Evolutionary conservation across 2,329 filamentous ascomycete species (phyloP).

Genomic region (Pestalotiopsis sp.): DNA sequence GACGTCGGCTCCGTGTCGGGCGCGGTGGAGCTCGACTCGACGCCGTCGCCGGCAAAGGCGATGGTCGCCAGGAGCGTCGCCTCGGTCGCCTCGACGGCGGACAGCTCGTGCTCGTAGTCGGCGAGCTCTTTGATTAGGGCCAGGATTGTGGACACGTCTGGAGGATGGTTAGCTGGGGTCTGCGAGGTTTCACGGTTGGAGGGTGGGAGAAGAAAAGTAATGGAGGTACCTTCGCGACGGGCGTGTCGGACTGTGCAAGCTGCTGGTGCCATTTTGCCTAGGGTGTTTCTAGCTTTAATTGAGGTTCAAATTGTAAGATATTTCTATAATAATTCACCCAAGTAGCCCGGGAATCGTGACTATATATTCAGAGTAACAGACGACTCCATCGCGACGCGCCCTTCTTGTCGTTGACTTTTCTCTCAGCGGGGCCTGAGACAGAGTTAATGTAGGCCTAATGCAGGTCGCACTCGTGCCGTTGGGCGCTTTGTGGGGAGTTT

Average conservation of each 20-base stretch:
- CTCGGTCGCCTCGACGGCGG: constrained; percentile 78
- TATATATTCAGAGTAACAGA: background rate
- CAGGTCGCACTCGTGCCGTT: background rate
- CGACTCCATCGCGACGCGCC: background rate
- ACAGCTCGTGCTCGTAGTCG: constrained; percentile 79
- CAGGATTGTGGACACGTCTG: constrained; percentile 84
- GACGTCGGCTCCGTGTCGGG: constrained; percentile 58
- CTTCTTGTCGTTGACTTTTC: constrained; percentile 9
- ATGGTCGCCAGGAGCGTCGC: constrained; percentile 74
- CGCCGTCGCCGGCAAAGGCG: constrained; percentile 67
- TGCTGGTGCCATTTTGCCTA: constrained; percentile 32
- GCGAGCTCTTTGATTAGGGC: constrained; percentile 83
- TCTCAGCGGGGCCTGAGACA: background rate
- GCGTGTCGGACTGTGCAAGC: constrained; percentile 56
- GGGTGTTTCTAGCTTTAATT: background rate
- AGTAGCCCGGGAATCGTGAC: background rate
- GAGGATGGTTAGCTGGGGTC: background rate
- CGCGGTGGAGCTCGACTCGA: constrained; percentile 39
- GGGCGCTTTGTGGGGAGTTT: background rate
- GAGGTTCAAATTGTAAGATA: too few relatives aligned
- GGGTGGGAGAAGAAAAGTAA: background rate
- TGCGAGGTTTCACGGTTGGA: background rate
- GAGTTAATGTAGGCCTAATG: background rate
- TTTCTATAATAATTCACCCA: background rate
- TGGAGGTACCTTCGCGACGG: constrained; percentile 62